Base-by-base conservation (phyloP, 2,329 filamentous ascomycete species). In the Apiospora malaysiana region DNA sequence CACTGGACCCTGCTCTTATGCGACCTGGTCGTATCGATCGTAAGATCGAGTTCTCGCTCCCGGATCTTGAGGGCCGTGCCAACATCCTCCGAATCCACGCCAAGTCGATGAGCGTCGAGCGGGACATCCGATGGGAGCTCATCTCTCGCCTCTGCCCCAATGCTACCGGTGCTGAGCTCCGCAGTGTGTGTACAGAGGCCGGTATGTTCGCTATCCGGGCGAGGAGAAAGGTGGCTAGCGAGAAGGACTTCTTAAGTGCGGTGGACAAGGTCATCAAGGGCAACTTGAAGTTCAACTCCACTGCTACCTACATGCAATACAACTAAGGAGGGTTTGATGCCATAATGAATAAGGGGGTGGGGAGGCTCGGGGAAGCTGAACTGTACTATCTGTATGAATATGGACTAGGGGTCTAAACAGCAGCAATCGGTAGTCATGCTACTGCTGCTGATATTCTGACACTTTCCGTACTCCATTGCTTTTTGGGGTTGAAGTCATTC, bases 241-340 rank as follows among this genome's bases (percentile, higher is more conserved):
- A 99, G 88, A 98, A 99, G 89, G 96, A 99, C 84, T 99, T 99
- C 85, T 85, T 99, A 77, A 95, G 94, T 71, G 95, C 96, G 2
- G 96, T 99, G 73, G 96, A 99, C 87, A 99, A 99, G 90, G 96
- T 99, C 74, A 98, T 98, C 86, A 97, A 98, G 89, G 95, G 93
- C 77, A 98, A 98, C 84, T 87, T 97, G 82, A 99, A 99, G 90
- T 99, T 99, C 88, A 98, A 98, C 90, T 97, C 93, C 71, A 99
- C 96, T 72, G 95, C 96, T 68, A 94, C 93, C 74, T 99, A 99
- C 86, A 96, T 96, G 89, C 96, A 98, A 85, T 99, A 99, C 89
- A 99, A 99, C 84, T 98, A 97, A 75, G 71, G 56, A 4, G 21
- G 56, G 32, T 4, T 21, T 14, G 18, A 63, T 40, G 56, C 32